phyloP scores from a whole-genome alignment of 2,329 filamentous ascomycete species.

The Rhynchosporium secalis region DNA sequence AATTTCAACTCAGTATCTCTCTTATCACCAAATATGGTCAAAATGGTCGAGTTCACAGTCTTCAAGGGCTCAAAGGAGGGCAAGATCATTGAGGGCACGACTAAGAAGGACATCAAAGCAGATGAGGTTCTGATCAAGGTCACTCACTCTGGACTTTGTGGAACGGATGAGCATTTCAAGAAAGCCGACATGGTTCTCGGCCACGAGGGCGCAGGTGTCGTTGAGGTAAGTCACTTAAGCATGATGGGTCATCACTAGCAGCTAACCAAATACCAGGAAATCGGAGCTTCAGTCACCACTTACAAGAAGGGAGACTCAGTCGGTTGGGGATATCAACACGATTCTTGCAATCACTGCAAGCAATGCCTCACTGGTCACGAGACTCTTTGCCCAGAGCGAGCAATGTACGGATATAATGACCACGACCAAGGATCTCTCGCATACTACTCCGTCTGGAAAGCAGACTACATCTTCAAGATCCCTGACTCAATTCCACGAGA shows the following conservation, averaged over 20 bases:
- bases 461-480: slow-evolving; percentile 44
- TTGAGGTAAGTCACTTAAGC: slow-evolving; percentile 38
- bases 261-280: slow-evolving; percentile 28
- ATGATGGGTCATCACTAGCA: not conserved
- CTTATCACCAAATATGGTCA: slow-evolving; percentile 14
- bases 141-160: slow-evolving; percentile 67
- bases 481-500: slow-evolving; percentile 43
- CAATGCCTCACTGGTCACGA: slow-evolving; percentile 48
- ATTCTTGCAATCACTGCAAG: slow-evolving; percentile 47
- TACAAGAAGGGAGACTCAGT: slow-evolving; percentile 48
- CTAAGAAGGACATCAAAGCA: slow-evolving; percentile 46
- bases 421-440: slow-evolving; percentile 51
- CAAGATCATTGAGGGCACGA: slow-evolving; percentile 52
- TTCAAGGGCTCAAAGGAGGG: slow-evolving; percentile 63
- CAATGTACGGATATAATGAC: slow-evolving; percentile 46
- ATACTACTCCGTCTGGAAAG: slow-evolving; percentile 43
- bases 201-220: slow-evolving; percentile 52
- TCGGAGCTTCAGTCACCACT: slow-evolving; percentile 45
- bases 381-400: slow-evolving; percentile 45
- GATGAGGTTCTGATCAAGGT: slow-evolving; percentile 63
- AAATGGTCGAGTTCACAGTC: slow-evolving; percentile 53
- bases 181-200: slow-evolving; percentile 46
- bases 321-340: slow-evolving; percentile 49
- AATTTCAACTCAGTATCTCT: not conserved
- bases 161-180: slow-evolving; percentile 52